phyloP scores from a whole-genome alignment of 2,329 filamentous ascomycete species.

The Bipolaris sorokiniana region DNA sequence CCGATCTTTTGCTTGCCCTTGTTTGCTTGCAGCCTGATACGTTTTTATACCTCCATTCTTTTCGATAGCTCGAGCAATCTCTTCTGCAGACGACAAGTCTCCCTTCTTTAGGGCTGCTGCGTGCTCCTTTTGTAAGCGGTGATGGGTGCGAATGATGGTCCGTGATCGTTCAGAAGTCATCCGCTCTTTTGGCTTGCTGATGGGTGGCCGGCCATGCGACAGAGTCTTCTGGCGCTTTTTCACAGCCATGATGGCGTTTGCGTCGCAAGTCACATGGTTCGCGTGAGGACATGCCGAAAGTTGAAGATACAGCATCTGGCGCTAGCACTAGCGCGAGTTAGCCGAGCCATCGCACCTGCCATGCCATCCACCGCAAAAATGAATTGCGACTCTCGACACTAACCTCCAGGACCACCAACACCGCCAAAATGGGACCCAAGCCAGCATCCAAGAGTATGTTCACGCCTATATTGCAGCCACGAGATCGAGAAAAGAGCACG shows the following conservation, averaged over 20 bases:
- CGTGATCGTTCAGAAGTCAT: constrained; percentile 65
- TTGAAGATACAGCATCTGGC: constrained; percentile 16
- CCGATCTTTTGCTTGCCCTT: constrained; percentile 64
- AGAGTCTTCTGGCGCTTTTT: constrained; percentile 45
- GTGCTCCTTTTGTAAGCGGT: constrained; percentile 64
- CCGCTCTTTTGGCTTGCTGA: constrained; percentile 35
- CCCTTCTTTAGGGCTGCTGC: constrained; percentile 57
- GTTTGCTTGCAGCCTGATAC: constrained; percentile 68
- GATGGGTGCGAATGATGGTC: constrained; percentile 65
- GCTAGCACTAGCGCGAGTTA: constrained; percentile 23
- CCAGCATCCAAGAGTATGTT: constrained; percentile 46
- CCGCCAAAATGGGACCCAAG: constrained; percentile 51
- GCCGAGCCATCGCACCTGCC: constrained; percentile 25
- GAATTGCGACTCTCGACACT: constrained; percentile 38
- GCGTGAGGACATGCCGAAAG: constrained; percentile 23
- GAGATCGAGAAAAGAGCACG: constrained; percentile 18
- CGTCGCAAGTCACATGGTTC: constrained; percentile 8
- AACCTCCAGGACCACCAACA: constrained; percentile 43
- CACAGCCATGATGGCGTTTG: constrained; percentile 31
- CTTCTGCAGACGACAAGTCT: constrained; percentile 48
- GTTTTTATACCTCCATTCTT: constrained; percentile 63
- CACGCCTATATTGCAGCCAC: constrained; percentile 13
- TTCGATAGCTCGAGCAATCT: constrained; percentile 59
- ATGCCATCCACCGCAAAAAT: constrained; percentile 11
- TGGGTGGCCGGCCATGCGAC: constrained; percentile 44